Evolutionary conservation across 345 rosid species (phyloP), one percentile per base, ranked within the genome.

Genomic region (Populus ilicifolia): DNA sequence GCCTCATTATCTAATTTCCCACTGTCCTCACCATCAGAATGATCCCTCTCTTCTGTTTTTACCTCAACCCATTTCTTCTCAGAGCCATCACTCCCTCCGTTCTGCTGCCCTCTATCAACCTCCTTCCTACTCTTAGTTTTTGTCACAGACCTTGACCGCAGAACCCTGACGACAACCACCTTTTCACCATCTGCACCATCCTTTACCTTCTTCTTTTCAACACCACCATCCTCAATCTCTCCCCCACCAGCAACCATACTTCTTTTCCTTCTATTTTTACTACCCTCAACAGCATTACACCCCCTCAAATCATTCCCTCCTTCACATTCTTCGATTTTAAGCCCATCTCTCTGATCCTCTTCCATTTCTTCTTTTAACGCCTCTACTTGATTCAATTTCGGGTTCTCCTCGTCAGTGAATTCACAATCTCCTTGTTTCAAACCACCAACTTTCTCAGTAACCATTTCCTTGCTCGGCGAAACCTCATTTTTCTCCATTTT

Each of bases 111-210:
- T 74, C n/a, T 38, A 36, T 71, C 72, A 76, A 65, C 62, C 25
- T 33, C 56, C 48, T 25, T 75, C 70, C 18, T 52, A 70, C 69
- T 75, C 23, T 43, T 77, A 73, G 66, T 68, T 36, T 82, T 77
- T 50, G 66, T 46, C 69, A 78, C 87, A 73, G 79, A 67, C 69
- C 83, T 75, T 2, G 93, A 88, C 44, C 92, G 84, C 38, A 94
- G 84, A 77, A 85, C 89, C 82, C 88, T 84, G 13, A 80, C 80
- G 36, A 80, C 74, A 64, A 78, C 75, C 35, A 67, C 74, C 68
- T 73, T 80, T 36, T 74, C 79, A 44, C 76, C 64, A 52, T 72
- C 73, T 27, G 33, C 71, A 21, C 81, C 80, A 30, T 69, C 75
- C 70, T 71, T 80, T 36, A 29, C 69, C 43, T 20, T 81, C 70